Conservation (phyloP, 176 grass and related monocot species). For the Oropetium thomaeum region DNA sequence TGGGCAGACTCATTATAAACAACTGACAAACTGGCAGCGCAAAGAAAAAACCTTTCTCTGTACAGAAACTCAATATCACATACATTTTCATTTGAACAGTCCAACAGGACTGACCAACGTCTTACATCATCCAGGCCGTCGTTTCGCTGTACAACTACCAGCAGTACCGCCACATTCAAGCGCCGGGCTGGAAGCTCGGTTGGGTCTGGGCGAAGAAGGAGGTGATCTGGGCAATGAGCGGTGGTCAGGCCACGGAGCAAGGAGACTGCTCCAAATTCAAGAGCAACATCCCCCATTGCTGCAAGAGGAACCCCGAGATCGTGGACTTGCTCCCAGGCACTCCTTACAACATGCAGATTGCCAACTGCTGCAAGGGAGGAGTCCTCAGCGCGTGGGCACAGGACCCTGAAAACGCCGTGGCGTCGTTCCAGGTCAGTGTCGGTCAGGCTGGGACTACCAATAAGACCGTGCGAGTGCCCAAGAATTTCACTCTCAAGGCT, state of each 20-base stretch:
- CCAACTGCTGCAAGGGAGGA: conserved; percentile 82
- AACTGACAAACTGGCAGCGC: background rate
- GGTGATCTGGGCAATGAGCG: conserved; percentile 70
- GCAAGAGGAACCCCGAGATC: conserved; percentile 53
- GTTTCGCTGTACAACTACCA: conserved; percentile 79
- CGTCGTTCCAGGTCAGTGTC: conserved; percentile 64
- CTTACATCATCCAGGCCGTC: conserved; percentile 52
- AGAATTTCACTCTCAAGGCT: conserved; percentile 47
- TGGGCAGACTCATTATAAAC: background rate
- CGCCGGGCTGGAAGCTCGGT: conserved; percentile 69
- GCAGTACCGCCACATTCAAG: conserved; percentile 77
- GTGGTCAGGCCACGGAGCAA: conserved; percentile 72
- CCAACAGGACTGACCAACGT: background rate
- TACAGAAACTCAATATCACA: background rate
- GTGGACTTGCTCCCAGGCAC: conserved; percentile 70
- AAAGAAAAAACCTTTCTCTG: background rate
- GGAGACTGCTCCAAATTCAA: conserved; percentile 86
- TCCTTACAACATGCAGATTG: conserved; percentile 60
- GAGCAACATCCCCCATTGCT: conserved; percentile 63
- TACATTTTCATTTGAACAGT: background rate
- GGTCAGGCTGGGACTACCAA: conserved; percentile 69
- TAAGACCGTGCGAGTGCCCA: conserved; percentile 46
- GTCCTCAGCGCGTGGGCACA: conserved; percentile 64
- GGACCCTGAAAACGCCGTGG: conserved; percentile 55
- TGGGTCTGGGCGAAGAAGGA: conserved; percentile 81